Percentiles rank a stretch among this genome's conserved stretches.
Evolutionary conservation across 441 rosid species (phyloP).

Genomic region (Mallotus japonicus): DNA sequence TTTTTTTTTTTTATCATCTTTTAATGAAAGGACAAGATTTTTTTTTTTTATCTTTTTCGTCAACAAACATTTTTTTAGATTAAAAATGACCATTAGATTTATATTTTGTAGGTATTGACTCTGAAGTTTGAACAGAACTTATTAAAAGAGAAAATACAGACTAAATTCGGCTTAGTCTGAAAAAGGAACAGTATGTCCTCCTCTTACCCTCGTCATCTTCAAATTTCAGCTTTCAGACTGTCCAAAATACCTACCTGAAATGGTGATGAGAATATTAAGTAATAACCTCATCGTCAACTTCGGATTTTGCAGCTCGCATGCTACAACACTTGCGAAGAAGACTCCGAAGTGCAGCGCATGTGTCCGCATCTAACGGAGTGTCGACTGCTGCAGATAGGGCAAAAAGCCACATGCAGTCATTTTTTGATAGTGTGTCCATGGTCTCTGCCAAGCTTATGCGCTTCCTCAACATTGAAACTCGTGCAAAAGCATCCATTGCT

Average conservation of each 20-base stretch:
- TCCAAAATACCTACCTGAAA: slow-evolving; percentile 72
- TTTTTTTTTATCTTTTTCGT: no score
- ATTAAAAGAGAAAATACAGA: no score
- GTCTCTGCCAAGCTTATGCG: slow-evolving; percentile 49
- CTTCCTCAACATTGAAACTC: slow-evolving; percentile 61
- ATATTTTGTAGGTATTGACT: no score
- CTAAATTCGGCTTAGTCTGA: no score
- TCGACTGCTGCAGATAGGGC: slow-evolving; percentile 76
- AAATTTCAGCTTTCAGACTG: slow-evolving; percentile 47
- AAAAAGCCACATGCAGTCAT: slow-evolving; percentile 64
- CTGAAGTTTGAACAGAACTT: no score
- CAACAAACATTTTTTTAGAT: no score
- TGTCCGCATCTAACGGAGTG: slow-evolving; percentile 64
- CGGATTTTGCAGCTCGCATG: slow-evolving; percentile 57
- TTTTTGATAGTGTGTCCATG: slow-evolving; percentile 33
- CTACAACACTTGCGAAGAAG: slow-evolving; percentile 75
- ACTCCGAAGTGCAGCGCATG: slow-evolving; percentile 62
- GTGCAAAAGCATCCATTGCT: slow-evolving; percentile 65
- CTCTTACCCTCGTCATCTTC: no score
- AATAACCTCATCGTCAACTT: slow-evolving; percentile 67
- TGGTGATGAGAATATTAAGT: slow-evolving; percentile 73
- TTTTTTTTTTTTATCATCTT: no score
- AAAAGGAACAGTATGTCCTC: neutral
- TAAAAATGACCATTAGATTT: no score
- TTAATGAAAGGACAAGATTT: no score